Evolutionary conservation across 257 asterid species (phyloP).

Genomic region (Scutellaria galericulata): DNA sequence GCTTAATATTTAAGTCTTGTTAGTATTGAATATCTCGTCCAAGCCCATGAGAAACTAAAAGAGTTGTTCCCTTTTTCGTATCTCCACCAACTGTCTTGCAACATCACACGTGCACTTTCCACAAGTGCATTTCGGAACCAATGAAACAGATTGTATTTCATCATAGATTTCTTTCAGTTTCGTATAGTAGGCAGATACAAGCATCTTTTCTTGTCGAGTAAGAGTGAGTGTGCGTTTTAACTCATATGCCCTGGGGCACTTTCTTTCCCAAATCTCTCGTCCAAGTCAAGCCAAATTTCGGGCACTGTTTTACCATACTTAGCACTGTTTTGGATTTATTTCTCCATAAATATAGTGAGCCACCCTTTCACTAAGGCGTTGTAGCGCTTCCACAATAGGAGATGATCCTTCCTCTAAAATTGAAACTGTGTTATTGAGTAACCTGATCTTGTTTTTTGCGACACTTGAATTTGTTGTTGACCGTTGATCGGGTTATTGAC

Average conservation of each 20-base stretch:
- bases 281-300: neutral
- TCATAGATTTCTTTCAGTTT: neutral
- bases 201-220: neutral
- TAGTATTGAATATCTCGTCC: neutral
- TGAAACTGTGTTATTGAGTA: too few relatives aligned
- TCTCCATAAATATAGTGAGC: too few relatives aligned
- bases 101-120: neutral
- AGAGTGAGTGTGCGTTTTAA: neutral
- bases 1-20: neutral
- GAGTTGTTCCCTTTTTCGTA: neutral
- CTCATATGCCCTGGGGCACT: conserved; percentile 7
- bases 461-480: too few relatives aligned
- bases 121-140: neutral
- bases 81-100: neutral
- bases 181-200: neutral
- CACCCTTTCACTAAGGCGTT: too few relatives aligned
- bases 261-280: conserved; percentile 8
- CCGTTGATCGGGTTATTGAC: too few relatives aligned
- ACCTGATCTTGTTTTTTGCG: too few relatives aligned
- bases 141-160: neutral
- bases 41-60: conserved; percentile 10
- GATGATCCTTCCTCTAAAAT: too few relatives aligned
- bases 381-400: too few relatives aligned
- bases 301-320: too few relatives aligned
- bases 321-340: too few relatives aligned